A percentile compares a stretch with the other conserved stretches of the same genome.
Evolutionary conservation across 257 asterid species (phyloP).

Genomic region (Linderniella brevidens): DNA sequence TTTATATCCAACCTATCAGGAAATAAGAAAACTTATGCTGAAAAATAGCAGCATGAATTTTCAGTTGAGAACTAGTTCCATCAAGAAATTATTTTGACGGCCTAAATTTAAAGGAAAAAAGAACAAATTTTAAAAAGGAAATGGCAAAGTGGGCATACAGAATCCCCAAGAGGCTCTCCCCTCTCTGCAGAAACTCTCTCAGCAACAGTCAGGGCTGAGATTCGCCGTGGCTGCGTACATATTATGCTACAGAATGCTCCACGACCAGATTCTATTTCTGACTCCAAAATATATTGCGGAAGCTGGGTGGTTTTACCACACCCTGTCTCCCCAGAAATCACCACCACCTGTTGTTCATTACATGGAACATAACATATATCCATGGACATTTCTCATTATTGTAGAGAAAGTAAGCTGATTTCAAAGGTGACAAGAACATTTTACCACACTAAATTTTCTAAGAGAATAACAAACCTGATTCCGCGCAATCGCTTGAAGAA

Average conservation of each 20-base stretch:
- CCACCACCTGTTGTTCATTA: constrained; percentile 60
- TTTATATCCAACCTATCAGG: constrained; percentile 85
- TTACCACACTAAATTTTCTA: background rate
- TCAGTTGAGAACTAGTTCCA: constrained; percentile 17
- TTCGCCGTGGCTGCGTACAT: constrained; percentile 96
- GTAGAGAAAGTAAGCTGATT: no score
- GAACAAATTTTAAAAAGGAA: constrained; percentile 8
- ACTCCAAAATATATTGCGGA: constrained; percentile 89
- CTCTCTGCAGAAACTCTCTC: constrained; percentile 95
- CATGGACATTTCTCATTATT: background rate
- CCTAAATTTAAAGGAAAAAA: constrained; percentile 1
- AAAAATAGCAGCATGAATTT: constrained; percentile 12
- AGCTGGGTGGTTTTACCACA: constrained; percentile 99
- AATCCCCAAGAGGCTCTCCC: constrained; percentile 97
- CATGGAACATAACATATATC: constrained; percentile 7
- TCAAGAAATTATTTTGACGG: background rate
- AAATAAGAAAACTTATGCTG: background rate
- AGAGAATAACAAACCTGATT: constrained; percentile 48
- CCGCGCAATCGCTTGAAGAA: constrained; percentile 85
- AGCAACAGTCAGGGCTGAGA: constrained; percentile 91
- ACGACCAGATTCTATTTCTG: constrained; percentile 94
- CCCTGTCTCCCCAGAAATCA: constrained; percentile 98
- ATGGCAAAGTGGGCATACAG: constrained; percentile 45
- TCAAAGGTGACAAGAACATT: background rate
- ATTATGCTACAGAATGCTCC: constrained; percentile 96